phyloP scores from a whole-genome alignment of 768 basidiomycete genomes.

The Trametes coccinea region DNA sequence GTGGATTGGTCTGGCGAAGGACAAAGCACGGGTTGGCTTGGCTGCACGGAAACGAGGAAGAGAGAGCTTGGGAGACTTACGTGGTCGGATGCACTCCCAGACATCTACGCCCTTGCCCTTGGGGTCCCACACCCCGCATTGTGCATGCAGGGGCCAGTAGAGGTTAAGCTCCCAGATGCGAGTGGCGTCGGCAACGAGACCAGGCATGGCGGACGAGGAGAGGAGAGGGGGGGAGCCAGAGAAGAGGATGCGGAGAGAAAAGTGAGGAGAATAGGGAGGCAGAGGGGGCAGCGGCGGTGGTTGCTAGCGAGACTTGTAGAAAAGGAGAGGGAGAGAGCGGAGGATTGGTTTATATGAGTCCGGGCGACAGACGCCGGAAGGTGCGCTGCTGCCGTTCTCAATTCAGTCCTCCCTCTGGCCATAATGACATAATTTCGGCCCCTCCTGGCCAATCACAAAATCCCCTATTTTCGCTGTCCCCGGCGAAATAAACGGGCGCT shows the following conservation, averaged over 20 bases:
- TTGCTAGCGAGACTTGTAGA: conserved; percentile 13
- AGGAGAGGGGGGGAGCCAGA: neutral
- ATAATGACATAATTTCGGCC: conserved; percentile 13
- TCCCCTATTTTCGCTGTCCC: neutral
- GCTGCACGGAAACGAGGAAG: conserved; percentile 1
- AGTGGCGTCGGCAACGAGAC: conserved; percentile 64
- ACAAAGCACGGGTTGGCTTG: conserved; percentile 1
- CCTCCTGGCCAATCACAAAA: neutral
- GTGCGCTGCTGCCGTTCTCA: conserved; percentile 8
- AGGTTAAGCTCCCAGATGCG: conserved; percentile 70
- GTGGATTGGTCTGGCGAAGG: conserved; percentile 59
- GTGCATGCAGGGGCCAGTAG: conserved; percentile 62
- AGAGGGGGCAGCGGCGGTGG: neutral
- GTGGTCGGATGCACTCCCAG: conserved; percentile 72
- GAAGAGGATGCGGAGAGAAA: neutral
- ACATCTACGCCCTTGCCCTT: conserved; percentile 68
- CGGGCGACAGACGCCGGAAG: conserved; percentile 16
- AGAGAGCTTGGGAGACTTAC: conserved; percentile 43
- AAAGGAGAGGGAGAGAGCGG: conserved; percentile 7
- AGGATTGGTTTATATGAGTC: conserved; percentile 22
- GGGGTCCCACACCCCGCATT: conserved; percentile 73
- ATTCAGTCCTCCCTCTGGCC: conserved; percentile 6
- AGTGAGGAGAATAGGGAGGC: neutral
- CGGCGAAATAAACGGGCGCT: neutral
- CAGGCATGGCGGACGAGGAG: conserved; percentile 32